phyloP scores from a whole-genome alignment of 2,329 filamentous ascomycete genomes.

The Stachybotrys echinatus region DNA sequence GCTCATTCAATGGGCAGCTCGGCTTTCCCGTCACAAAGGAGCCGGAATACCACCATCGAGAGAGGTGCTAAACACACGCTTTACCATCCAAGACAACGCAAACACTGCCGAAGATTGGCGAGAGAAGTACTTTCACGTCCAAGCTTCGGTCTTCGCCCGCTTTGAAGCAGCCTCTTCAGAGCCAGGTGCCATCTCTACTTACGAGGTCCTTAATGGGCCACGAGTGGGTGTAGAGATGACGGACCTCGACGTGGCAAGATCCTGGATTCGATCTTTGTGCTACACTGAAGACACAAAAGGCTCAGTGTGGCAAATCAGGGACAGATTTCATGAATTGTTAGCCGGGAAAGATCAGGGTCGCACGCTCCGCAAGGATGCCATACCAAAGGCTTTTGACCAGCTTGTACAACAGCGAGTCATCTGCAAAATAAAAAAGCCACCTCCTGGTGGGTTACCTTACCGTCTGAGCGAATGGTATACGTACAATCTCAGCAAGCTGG shows the following conservation, averaged over 20 bases:
- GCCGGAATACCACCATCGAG: constrained; percentile 43
- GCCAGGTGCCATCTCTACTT: constrained; percentile 31
- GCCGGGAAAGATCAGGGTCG: constrained; percentile 24
- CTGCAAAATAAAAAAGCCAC: constrained; percentile 54
- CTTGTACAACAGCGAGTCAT: constrained; percentile 49
- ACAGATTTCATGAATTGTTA: constrained; percentile 47
- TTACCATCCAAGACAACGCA: constrained; percentile 30
- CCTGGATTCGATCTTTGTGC: constrained; percentile 56
- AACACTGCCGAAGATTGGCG: constrained; percentile 39
- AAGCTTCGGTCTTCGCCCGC: constrained; percentile 51
- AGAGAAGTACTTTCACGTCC: constrained; percentile 50
- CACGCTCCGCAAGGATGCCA: constrained; percentile 31
- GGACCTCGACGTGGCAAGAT: constrained; percentile 42
- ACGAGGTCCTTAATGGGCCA: constrained; percentile 8
- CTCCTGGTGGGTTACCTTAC: constrained; percentile 56
- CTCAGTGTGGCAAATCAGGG: constrained; percentile 39
- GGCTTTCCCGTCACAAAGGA: constrained; percentile 40
- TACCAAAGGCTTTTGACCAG: constrained; percentile 42
- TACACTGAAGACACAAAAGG: constrained; percentile 46
- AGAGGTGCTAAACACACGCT: constrained; percentile 36
- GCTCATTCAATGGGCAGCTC: constrained; percentile 62
- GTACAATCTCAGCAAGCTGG: constrained; percentile 50
- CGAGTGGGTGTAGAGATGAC: constrained; percentile 9
- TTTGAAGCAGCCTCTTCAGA: constrained; percentile 49
- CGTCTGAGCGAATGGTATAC: constrained; percentile 56